Conservation (phyloP, 768 basidiomycete genomes). For the Cytidiella melzeri region DNA sequence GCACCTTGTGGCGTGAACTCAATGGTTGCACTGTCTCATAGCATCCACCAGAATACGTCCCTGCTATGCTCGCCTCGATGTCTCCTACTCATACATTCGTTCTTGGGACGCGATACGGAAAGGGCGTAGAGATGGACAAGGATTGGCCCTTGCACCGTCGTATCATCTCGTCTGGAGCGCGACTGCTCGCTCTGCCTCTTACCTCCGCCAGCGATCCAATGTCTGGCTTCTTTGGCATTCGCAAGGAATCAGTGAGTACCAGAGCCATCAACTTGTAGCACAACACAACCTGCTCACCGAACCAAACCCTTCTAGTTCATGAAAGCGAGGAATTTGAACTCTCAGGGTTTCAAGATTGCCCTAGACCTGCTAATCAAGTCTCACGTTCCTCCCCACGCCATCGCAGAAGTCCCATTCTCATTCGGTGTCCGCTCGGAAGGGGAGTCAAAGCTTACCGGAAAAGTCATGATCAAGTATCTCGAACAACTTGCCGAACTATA, state of each 20-base stretch:
- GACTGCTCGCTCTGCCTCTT: slow-evolving; percentile 23
- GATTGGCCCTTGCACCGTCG: slow-evolving; percentile 27
- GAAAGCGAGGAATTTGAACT: slow-evolving; percentile 22
- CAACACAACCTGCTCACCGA: no score
- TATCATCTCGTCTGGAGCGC: slow-evolving; percentile 24
- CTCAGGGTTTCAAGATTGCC: slow-evolving; percentile 26
- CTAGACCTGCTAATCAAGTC: slow-evolving; percentile 27
- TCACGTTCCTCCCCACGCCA: slow-evolving; percentile 18
- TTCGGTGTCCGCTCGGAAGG: slow-evolving; percentile 26
- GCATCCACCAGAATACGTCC: slow-evolving; percentile 27
- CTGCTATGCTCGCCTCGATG: slow-evolving; percentile 21
- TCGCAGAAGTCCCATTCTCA: slow-evolving; percentile 26
- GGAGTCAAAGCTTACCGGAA: slow-evolving; percentile 26
- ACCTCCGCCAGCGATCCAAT: slow-evolving; percentile 27
- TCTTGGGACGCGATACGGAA: slow-evolving; percentile 24
- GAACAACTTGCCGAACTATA: slow-evolving; percentile 25
- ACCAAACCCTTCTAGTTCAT: slow-evolving; percentile 25
- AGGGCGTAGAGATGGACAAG: slow-evolving; percentile 24
- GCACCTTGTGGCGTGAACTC: no score
- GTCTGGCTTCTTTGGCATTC: slow-evolving; percentile 26
- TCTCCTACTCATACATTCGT: slow-evolving; percentile 19
- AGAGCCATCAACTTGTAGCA: no score
- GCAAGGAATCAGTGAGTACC: slow-evolving; percentile 21
- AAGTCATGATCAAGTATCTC: slow-evolving; percentile 25
- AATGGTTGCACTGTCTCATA: slow-evolving; percentile 5